Conservation (phyloP, 768 basidiomycete species). For the Tephrocybe sp. region DNA sequence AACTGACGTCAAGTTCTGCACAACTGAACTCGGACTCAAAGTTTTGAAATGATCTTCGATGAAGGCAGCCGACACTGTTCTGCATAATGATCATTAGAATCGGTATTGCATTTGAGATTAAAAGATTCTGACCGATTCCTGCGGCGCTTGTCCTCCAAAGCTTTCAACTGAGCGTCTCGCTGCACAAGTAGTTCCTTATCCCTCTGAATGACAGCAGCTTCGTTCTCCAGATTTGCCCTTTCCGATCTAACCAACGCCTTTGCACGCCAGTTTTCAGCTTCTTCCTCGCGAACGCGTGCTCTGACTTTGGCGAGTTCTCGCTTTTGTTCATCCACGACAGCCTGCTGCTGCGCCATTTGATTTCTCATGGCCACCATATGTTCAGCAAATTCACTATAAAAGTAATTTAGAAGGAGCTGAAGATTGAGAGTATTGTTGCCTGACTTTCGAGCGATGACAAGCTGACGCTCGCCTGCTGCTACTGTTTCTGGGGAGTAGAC, state of each 20-base stretch:
- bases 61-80: slow-evolving; percentile 11
- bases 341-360: not conserved
- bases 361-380: not conserved
- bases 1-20: slow-evolving; percentile 17
- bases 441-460: slow-evolving; percentile 14
- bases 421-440: not conserved
- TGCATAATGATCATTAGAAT: slow-evolving; percentile 2
- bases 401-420: not conserved
- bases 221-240: slow-evolving; percentile 2
- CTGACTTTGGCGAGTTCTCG: slow-evolving; percentile 7
- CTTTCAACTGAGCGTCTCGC: slow-evolving; percentile 7
- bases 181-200: slow-evolving; percentile 8
- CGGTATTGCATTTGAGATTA: not conserved
- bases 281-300: slow-evolving; percentile 1
- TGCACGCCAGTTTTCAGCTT: slow-evolving; percentile 14
- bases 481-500: slow-evolving; percentile 14
- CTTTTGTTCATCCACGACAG: not conserved
- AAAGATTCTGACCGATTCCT: slow-evolving; percentile 12
- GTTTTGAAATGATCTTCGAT: slow-evolving; percentile 15
- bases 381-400: slow-evolving; percentile 8
- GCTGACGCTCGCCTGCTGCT: slow-evolving; percentile 8
- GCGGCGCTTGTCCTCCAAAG: slow-evolving; percentile 10
- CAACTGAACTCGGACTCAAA: slow-evolving; percentile 15
- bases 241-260: slow-evolving; percentile 5
- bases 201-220: slow-evolving; percentile 9